Base-by-base conservation (phyloP, 345 rosid genomes). In the Gossypium turneri region DNA sequence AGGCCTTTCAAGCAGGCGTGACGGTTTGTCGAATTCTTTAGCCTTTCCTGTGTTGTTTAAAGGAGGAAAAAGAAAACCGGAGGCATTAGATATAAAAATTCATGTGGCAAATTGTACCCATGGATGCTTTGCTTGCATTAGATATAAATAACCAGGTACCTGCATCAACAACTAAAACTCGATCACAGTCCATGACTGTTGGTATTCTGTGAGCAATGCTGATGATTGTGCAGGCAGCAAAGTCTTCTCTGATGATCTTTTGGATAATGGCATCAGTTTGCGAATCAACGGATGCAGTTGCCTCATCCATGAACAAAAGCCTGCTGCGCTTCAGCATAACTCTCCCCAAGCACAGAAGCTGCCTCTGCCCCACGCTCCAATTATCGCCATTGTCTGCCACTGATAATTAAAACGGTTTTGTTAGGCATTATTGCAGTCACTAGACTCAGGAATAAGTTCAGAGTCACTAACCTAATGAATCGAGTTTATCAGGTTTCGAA, bases 321-420 rank as follows among this genome's bases (percentile, higher is more conserved):
- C 88, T 84, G 82, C 96, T 90, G 47, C 74, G 92, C 83, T 92
- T 95, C 57, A 95, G 84, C 97, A 91, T 87, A 3, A 95, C 97
- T 72, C 99, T 88, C 9, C 94, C 99, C 73, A 95, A 76, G 76
- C 99, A 95, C 0, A 95, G 85, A 70, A 95, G 97, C 75, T 95
- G 99, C 76, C 98, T 91, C 76, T 92, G 99, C 52, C 99, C 99
- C 76, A 95, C 97, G 55, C 99, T 95, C 99, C 98, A 95, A 76
- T 95, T 95, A 58, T 95, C 99, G 0, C 99, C 98, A 75, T 80
- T 89, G 72, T 95, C 99, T 12, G 75, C 90, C 86, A 95, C 99
- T 95, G 69, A 12, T 47, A 71, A 63, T 19, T 55, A 9, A 25
- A 15, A 48, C 25, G 13, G 9, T 27, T 12, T 27, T 59, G 7